Conservation (phyloP, 805 yeast species). For the Isabelozyma heimii region DNA sequence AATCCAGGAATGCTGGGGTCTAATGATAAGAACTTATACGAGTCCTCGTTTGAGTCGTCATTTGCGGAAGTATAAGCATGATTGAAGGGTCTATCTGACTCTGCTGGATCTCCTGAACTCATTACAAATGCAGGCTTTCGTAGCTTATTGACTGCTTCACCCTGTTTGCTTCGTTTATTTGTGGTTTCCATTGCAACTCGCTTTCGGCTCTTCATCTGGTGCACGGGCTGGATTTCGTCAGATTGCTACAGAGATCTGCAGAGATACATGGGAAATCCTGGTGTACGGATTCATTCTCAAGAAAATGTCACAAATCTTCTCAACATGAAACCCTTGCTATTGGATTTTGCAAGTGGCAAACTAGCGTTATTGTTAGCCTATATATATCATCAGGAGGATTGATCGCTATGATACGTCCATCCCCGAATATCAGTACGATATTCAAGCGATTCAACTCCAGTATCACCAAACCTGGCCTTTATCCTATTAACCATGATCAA, state of each 20-base stretch:
- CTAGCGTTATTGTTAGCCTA: background rate
- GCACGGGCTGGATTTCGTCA: too few species aligned
- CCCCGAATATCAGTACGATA: constrained; percentile 1
- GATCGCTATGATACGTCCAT: background rate
- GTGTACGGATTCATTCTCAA: background rate
- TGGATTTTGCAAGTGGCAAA: background rate
- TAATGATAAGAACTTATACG: background rate
- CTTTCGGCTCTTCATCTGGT: background rate
- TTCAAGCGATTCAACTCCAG: background rate
- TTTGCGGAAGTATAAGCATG: background rate
- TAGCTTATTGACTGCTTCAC: background rate
- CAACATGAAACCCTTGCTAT: background rate
- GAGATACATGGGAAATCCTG: background rate
- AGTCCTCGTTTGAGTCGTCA: background rate
- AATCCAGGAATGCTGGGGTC: background rate
- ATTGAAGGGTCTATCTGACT: background rate
- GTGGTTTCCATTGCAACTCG: background rate
- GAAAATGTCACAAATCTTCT: background rate
- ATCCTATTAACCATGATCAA: constrained; percentile 27
- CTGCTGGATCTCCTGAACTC: background rate
- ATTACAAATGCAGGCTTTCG: background rate
- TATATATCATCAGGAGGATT: too few species aligned
- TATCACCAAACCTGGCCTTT: background rate
- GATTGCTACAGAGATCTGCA: too few species aligned
- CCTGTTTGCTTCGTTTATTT: background rate